Base-by-base conservation (phyloP, 805 yeast species). In the Candida multigemmis region DNA sequence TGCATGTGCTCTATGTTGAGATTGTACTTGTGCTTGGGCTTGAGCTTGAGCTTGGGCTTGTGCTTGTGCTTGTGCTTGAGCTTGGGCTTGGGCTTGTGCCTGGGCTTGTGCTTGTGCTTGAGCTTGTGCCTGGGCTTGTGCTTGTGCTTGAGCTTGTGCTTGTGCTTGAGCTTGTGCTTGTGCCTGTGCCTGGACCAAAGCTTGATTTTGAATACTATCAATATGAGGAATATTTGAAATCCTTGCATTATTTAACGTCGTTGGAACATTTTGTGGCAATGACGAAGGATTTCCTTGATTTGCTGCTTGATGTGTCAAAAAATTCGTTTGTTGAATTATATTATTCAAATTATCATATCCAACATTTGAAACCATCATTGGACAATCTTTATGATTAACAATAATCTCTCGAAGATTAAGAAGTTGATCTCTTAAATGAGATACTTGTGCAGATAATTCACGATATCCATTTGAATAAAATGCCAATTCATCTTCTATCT, bases 401-500 rank as follows among this genome's bases (percentile, higher is more conserved):
- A 77, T 33, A 2, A 74, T 43, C 1, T 67, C 56, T 22, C 72
- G 61, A 14, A 79, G 44, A 6, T 62, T 48, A 16, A 67, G 39
- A 10, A 80, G 58, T 40, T 75, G 81, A 25, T 75, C 78, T 19
- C 77, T 58, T 29, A 82, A 51, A 18, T 62, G 65, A n/a, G 58
- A 54, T 5, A 77, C 69, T 34, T 82, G 80, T 3, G 57, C 52
- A 9, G 74, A 66, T 26, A 86, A 53, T 21, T 72, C 72, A 13
- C 78, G 71, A 51, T 82, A 85, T 35, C 86, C 87, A 7, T 65
- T 51, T 11, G 81, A 66, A 47, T 76, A 84, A 41, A 71, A 76
- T 23, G 74, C 67, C 28, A 85, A 65, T 47, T 86, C 93, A 24
- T 67, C 73, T 48, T 86, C 93, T 72, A 91, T 78, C 40, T 78